Evolutionary conservation across 2,329 filamentous ascomycete species (phyloP).

Genomic region (Claviceps sorghi): DNA sequence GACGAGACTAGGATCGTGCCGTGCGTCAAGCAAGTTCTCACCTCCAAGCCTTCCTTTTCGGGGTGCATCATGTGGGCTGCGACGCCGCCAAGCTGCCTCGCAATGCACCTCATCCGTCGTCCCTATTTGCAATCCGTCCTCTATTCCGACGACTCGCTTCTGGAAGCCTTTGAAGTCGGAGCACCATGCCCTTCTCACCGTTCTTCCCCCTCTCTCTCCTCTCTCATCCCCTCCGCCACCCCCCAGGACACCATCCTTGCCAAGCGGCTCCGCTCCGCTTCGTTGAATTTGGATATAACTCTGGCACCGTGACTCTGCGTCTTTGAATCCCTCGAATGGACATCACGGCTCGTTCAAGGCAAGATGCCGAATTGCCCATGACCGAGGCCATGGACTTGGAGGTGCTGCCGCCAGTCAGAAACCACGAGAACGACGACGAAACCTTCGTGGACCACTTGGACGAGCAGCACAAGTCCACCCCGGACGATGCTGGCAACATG

Average conservation of each 20-base stretch:
- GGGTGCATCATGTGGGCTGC: not conserved
- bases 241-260: not conserved
- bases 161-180: no score
- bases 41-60: no score
- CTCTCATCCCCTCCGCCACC: no score
- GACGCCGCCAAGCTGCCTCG: not conserved
- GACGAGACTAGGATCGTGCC: not conserved
- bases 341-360: not conserved
- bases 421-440: not conserved
- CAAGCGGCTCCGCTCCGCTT: not conserved
- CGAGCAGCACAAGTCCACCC: not conserved
- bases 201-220: no score
- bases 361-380: not conserved
- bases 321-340: not conserved
- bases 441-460: not conserved
- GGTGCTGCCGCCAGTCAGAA: not conserved
- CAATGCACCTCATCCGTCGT: not conserved
- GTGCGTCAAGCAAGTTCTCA: not conserved
- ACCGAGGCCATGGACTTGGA: not conserved
- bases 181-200: no score
- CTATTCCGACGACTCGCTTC: no score
- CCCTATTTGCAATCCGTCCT: not conserved
- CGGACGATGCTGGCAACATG: constrained; percentile 4
- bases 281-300: not conserved
- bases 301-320: not conserved